Conservation (phyloP, 441 rosid species). For the Capsella rubella region DNA sequence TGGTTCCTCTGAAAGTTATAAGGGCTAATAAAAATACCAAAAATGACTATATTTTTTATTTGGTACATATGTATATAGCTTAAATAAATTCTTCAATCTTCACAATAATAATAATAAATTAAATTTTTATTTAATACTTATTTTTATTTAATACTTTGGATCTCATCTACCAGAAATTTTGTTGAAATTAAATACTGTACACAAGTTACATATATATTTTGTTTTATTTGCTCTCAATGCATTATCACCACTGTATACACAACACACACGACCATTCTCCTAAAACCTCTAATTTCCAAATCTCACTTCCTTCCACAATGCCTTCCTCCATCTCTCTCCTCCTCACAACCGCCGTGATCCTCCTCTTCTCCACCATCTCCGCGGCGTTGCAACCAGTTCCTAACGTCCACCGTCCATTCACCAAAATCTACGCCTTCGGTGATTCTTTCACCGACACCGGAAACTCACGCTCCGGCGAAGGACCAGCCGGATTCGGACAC, state of each 20-base stretch:
- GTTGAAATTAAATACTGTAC: background rate
- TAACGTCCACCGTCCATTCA: slow-evolving; percentile 54
- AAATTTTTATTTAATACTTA: background rate
- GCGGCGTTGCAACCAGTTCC: slow-evolving; percentile 35
- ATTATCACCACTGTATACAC: slow-evolving; percentile 7
- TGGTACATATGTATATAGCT: background rate
- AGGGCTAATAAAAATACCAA: background rate
- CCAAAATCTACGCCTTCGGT: slow-evolving; percentile 84
- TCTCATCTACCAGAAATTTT: slow-evolving; percentile 3
- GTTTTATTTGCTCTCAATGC: no score
- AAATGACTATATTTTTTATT: background rate
- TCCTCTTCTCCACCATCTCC: slow-evolving; percentile 31
- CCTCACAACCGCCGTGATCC: slow-evolving; percentile 28
- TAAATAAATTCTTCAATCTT: background rate
- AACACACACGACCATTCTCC: slow-evolving; percentile 1
- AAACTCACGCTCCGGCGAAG: slow-evolving; percentile 67
- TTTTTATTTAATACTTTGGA: background rate
- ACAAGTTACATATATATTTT: background rate
- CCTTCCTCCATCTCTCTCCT: slow-evolving; percentile 27
- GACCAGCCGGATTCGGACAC: slow-evolving; percentile 79
- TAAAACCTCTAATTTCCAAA: slow-evolving; percentile 14
- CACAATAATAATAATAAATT: background rate
- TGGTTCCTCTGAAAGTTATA: background rate
- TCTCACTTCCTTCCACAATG: slow-evolving; percentile 32
- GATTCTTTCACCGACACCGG: slow-evolving; percentile 98